These are phyloP conservation scores for Russula emetica DNA, from an alignment of 768 basidiomycete species.

Conservation along the genomic window DNA sequence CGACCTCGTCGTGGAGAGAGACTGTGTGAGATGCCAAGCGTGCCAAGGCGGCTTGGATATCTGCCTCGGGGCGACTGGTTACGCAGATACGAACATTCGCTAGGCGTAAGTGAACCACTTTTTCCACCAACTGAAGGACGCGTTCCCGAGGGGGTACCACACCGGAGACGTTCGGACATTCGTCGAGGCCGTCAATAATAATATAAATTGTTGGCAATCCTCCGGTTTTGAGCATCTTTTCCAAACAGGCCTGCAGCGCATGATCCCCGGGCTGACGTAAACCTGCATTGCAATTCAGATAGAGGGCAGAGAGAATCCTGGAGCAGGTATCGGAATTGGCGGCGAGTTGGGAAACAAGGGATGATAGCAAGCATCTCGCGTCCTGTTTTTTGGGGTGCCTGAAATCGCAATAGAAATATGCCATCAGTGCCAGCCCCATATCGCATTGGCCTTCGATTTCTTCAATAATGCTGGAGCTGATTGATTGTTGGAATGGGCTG, in stretches of 20 bases:
- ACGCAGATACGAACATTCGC: neutral
- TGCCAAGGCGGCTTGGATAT: neutral
- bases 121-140: neutral
- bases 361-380: neutral
- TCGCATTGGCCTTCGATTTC: neutral
- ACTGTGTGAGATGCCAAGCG: neutral
- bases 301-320: neutral
- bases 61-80: constrained; percentile 1
- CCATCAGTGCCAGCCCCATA: neutral
- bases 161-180: neutral
- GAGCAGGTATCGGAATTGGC: neutral
- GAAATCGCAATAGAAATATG: constrained; percentile 5
- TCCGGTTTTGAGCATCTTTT: neutral
- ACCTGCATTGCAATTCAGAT: neutral
- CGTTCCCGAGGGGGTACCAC: neutral
- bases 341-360: neutral
- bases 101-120: neutral
- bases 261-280: neutral
- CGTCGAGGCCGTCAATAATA: neutral
- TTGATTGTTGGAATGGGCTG: neutral
- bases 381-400: neutral
- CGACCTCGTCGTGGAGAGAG: neutral
- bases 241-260: neutral
- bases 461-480: neutral
- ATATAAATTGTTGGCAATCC: neutral